Evolutionary conservation across 169 alveolate genomes (phyloP).

Genomic region (Cryptosporidium andersoni): DNA sequence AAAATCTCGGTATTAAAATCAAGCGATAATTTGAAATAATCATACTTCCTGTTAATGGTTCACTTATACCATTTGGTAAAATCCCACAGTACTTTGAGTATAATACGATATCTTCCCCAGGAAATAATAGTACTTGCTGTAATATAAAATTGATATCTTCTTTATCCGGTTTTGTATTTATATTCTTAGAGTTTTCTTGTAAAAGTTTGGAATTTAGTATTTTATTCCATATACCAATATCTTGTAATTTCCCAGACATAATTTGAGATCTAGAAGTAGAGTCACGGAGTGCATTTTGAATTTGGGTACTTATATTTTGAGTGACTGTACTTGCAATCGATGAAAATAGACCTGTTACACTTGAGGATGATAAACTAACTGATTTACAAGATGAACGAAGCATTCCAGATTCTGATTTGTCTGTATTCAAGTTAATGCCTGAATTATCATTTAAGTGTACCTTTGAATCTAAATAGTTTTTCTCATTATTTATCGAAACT

Average conservation of each 20-base stretch:
- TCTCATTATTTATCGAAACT: neutral
- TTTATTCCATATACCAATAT: constrained; percentile 24
- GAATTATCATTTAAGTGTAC: too few species aligned
- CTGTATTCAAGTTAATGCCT: too few species aligned
- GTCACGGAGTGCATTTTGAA: constrained; percentile 60
- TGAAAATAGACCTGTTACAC: constrained; percentile 69
- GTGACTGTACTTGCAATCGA: constrained; percentile 66
- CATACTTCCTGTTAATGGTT: constrained; percentile 30
- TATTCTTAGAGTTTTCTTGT: neutral
- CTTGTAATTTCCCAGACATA: neutral
- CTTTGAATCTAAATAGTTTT: too few species aligned
- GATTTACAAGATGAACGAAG: too few species aligned
- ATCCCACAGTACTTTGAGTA: constrained; percentile 53
- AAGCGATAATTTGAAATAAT: constrained; percentile 41
- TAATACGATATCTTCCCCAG: constrained; percentile 26
- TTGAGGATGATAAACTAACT: constrained; percentile 1
- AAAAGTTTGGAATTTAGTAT: constrained; percentile 2
- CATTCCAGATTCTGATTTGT: too few species aligned
- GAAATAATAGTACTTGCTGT: constrained; percentile 14
- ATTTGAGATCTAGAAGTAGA: constrained; percentile 24
- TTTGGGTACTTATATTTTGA: constrained; percentile 63
- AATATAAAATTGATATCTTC: too few species aligned
- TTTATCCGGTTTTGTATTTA: neutral
- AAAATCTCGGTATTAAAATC: constrained; percentile 36
- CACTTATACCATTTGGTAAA: constrained; percentile 9